Conservation (phyloP, 139 green algal species). For the Zygnema cylindricum region DNA sequence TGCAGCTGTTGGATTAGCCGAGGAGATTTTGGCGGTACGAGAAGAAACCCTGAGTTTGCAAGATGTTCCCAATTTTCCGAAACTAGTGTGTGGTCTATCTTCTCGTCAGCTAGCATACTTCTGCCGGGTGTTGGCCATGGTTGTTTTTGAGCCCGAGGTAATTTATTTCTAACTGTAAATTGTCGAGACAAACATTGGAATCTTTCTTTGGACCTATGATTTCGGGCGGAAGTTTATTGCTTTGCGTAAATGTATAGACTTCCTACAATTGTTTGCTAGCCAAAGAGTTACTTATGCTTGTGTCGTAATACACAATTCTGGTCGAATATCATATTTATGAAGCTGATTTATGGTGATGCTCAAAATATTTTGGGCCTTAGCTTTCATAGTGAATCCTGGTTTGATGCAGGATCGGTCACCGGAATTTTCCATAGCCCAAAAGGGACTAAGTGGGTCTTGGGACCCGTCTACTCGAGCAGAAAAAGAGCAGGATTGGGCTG, state of each 20-base stretch:
- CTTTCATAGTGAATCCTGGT: no score
- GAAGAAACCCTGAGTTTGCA: constrained; percentile 50
- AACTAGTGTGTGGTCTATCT: constrained; percentile 49
- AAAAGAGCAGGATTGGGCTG: constrained; percentile 38
- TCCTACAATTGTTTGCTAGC: no score
- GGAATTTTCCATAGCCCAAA: neutral
- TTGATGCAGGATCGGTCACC: neutral
- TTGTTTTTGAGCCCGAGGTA: constrained; percentile 63
- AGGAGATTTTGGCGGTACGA: constrained; percentile 57
- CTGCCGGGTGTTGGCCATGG: constrained; percentile 63
- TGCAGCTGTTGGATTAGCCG: constrained; percentile 57
- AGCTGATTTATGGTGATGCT: neutral
- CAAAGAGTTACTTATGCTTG: no score
- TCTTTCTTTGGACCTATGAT: no score
- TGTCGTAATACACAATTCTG: no score
- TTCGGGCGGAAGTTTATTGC: no score
- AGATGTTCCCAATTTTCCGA: constrained; percentile 47
- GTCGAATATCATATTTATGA: constrained; percentile 14
- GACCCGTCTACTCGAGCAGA: neutral
- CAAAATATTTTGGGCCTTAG: no score
- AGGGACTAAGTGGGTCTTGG: neutral
- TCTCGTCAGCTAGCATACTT: constrained; percentile 61
- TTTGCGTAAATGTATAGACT: no score
- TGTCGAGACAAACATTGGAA: no score
- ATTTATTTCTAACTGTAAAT: no score